Evolutionary conservation across 176 grass and related monocot species (phyloP).

Genomic region (Calamus simplicifolius): DNA sequence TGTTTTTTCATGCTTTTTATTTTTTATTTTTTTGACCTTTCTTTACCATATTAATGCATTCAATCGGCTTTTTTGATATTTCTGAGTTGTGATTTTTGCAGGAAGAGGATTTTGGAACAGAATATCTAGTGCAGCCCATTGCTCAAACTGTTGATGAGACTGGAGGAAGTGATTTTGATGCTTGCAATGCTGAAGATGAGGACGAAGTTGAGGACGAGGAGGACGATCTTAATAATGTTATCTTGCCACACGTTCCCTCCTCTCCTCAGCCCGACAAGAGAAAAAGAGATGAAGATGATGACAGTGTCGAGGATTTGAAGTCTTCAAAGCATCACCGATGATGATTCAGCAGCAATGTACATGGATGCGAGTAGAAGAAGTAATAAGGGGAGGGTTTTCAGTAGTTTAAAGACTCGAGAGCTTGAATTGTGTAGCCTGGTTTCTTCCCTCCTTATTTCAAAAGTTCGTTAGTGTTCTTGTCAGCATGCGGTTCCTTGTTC

Average conservation of each 20-base stretch:
- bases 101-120: slow-evolving; percentile 61
- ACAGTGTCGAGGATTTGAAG: slow-evolving; percentile 37
- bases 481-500: not conserved
- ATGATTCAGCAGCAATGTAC: slow-evolving; percentile 26
- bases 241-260: slow-evolving; percentile 29
- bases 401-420: slow-evolving; percentile 41
- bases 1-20: too few species aligned
- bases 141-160: slow-evolving; percentile 32
- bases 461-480: slow-evolving; percentile 36
- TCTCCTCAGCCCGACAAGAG: slow-evolving; percentile 45
- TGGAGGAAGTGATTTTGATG: slow-evolving; percentile 37
- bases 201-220: slow-evolving; percentile 55
- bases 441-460: slow-evolving; percentile 50
- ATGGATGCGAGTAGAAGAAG: slow-evolving; percentile 6
- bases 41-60: too few species aligned
- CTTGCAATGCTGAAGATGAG: slow-evolving; percentile 26
- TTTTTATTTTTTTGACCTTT: too few species aligned
- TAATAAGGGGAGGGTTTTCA: slow-evolving; percentile 15
- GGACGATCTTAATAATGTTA: slow-evolving; percentile 28
- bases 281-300: slow-evolving; percentile 50
- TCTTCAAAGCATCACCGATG: slow-evolving; percentile 61
- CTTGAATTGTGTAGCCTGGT: slow-evolving; percentile 38
- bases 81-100: slow-evolving; percentile 9
- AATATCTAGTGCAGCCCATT: slow-evolving; percentile 81
- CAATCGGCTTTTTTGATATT: not conserved